A percentile compares a stretch with the other conserved stretches of the same genome.
Evolutionary conservation across 2,329 filamentous ascomycete species (phyloP).

Genomic region (Grosmannia serpens): DNA sequence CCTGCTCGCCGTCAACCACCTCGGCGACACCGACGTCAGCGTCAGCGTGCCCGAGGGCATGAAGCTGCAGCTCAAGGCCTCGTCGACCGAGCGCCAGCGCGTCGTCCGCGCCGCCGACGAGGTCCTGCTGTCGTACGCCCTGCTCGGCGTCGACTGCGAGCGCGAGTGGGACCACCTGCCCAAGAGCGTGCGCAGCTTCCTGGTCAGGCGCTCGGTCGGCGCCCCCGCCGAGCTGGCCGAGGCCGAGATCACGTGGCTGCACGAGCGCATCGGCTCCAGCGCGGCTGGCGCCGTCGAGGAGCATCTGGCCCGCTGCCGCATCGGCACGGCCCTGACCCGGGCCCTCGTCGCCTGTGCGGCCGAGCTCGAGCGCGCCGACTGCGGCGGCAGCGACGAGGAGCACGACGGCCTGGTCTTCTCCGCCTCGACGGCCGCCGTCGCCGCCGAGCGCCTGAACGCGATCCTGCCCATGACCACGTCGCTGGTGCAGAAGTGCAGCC

Average conservation of each 20-base stretch:
- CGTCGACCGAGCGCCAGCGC: constrained; percentile 6
- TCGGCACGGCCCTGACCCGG: constrained; percentile 2
- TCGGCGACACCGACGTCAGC: constrained; percentile 3
- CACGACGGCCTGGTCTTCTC: neutral
- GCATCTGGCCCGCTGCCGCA: constrained; percentile 6
- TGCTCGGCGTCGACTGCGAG: constrained; percentile 13
- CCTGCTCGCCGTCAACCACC: constrained; percentile 4
- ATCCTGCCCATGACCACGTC: constrained; percentile 1
- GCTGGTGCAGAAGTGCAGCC: neutral
- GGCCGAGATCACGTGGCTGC: constrained; percentile 1
- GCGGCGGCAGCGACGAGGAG: neutral
- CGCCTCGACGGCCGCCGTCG: neutral
- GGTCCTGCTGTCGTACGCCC: constrained; percentile 8
- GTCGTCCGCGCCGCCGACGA: constrained; percentile 7
- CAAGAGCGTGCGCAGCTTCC: neutral
- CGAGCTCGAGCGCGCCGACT: neutral
- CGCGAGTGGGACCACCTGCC: constrained; percentile 13
- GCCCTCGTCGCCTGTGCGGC: neutral
- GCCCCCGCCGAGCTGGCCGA: neutral
- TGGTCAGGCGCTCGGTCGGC: neutral
- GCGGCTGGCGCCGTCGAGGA: neutral
- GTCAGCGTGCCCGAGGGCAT: constrained; percentile 11
- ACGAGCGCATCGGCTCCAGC: neutral
- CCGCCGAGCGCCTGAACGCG: neutral
- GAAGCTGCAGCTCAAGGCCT: constrained; percentile 12